Evolutionary conservation across 2,329 filamentous ascomycete species (phyloP).

Genomic region (Lizonia empirigonia): DNA sequence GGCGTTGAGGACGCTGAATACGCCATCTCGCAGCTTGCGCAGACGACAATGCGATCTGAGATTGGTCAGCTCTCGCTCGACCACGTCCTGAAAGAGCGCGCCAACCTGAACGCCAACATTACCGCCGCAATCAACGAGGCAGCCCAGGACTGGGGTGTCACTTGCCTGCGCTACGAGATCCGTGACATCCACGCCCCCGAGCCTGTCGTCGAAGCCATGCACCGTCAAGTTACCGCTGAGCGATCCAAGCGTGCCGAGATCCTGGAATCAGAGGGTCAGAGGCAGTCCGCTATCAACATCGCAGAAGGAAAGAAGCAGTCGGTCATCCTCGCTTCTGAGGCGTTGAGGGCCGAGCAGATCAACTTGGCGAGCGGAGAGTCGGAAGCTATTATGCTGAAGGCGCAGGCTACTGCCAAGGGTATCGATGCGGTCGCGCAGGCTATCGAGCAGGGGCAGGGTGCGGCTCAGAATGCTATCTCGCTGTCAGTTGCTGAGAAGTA

Average conservation of each 20-base stretch:
- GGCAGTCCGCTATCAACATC: slow-evolving; percentile 98
- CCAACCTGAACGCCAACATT: slow-evolving; percentile 95
- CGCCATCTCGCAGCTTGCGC: slow-evolving; percentile 94
- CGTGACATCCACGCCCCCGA: slow-evolving; percentile 95
- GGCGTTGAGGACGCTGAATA: slow-evolving; percentile 99
- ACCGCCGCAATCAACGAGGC: slow-evolving; percentile 99
- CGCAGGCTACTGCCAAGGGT: slow-evolving; percentile 81
- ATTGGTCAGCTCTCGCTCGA: slow-evolving; percentile 96
- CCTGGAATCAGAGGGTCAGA: slow-evolving; percentile 93
- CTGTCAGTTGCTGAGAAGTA: slow-evolving; percentile 96
- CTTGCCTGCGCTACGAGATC: slow-evolving; percentile 96
- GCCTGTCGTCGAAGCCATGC: slow-evolving; percentile 95
- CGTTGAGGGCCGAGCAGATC: slow-evolving; percentile 86
- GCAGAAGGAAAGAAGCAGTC: slow-evolving; percentile 97
- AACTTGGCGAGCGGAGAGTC: slow-evolving; percentile 92
- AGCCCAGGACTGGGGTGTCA: slow-evolving; percentile 94
- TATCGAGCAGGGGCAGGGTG: slow-evolving; percentile 73
- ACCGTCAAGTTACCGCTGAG: slow-evolving; percentile 96
- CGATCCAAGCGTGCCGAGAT: slow-evolving; percentile 98
- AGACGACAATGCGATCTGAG: slow-evolving; percentile 98
- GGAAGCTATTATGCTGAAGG: slow-evolving; percentile 87
- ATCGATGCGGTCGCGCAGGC: slow-evolving; percentile 83
- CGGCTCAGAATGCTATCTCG: slow-evolving; percentile 83
- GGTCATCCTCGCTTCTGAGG: slow-evolving; percentile 94
- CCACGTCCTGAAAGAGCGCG: slow-evolving; percentile 96